phyloP scores from a whole-genome alignment of 2,329 filamentous ascomycete genomes.

The Cladosporium velox region DNA sequence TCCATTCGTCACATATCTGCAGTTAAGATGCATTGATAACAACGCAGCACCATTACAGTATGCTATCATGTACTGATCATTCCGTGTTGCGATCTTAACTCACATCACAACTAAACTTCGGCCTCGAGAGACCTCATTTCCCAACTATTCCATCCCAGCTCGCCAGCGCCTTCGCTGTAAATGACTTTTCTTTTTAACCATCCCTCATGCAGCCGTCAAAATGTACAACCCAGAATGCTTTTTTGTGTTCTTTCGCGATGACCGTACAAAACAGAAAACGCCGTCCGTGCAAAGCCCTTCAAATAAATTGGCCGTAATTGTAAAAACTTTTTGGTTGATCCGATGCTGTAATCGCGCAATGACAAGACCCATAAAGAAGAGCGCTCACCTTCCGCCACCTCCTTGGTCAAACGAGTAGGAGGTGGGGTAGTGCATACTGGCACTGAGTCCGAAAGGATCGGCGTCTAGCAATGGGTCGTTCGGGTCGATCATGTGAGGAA shows the following conservation, averaged over 20 bases:
- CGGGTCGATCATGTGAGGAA: conserved; percentile 58
- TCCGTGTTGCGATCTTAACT: background rate
- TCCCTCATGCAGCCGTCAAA: conserved; percentile 13
- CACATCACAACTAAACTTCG: background rate
- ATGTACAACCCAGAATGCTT: conserved; percentile 15
- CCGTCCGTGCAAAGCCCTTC: conserved; percentile 8
- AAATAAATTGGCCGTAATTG: background rate
- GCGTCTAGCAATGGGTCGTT: conserved; percentile 89
- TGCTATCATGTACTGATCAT: background rate
- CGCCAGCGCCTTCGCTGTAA: conserved; percentile 17
- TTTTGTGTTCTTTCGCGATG: background rate
- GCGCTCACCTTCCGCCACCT: conserved; percentile 7
- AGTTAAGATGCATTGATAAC: background rate
- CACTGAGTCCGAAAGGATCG: conserved; percentile 89
- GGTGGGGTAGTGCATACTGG: conserved; percentile 92
- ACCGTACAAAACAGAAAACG: conserved; percentile 4
- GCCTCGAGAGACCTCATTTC: background rate
- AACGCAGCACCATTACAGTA: background rate
- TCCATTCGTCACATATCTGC: background rate
- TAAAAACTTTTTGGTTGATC: conserved; percentile 11
- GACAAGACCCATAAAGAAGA: background rate
- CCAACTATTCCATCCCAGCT: background rate
- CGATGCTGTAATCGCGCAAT: background rate
- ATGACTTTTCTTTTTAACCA: conserved; percentile 6
- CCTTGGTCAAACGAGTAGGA: conserved; percentile 57